Base-by-base conservation (phyloP, 257 asterid species). In the Solanum tarapatanum region DNA sequence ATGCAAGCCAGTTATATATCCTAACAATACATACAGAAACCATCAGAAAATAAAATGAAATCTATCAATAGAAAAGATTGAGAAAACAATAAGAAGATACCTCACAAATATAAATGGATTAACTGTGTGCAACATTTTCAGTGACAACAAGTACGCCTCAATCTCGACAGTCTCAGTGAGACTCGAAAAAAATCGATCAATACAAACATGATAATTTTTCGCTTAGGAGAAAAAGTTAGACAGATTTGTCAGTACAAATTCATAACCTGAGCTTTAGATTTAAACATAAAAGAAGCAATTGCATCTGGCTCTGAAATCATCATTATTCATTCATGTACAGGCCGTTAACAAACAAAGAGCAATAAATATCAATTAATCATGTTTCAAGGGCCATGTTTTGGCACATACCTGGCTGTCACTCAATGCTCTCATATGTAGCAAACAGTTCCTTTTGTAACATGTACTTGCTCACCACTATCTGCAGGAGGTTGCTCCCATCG, bases 381-480 rank as follows among this genome's bases (percentile, higher is more conserved):
- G 60, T 23, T 76, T 76, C 6, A 39, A 76, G 35, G 30, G 32
- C 11, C 17, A 75, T 36, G 6, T n/a, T 76, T 39, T 13, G 41
- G 88, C 30, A 26, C 91, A 74, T 93, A 95, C 99, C 98, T 97
- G 99, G 98, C 98, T 97, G 99, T 98, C 98, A 95, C 84, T 95
- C 97, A 87, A 94, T 93, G 93, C 99, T 97, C 87, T 93, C 98
- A 85, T 96, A 94, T 87, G 94, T 91, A 87, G 97, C 90, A 90
- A 93, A 92, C 89, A 97, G 95, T 89, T 97, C 97, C 93, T 90
- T 97, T 9, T 12, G 93, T 89, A 85, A 95, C 91, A 74, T 88
- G 94, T 60, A 89, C 89, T 90, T 92, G 91, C 90, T 94, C 95
- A 80, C 93, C 93, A 89, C 94, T 90, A 69, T 92, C 97, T 30